These are phyloP conservation scores for Funneliformis caledonium DNA, from an alignment of 371 early-diverging fungal species.

Conservation along the genomic window DNA sequence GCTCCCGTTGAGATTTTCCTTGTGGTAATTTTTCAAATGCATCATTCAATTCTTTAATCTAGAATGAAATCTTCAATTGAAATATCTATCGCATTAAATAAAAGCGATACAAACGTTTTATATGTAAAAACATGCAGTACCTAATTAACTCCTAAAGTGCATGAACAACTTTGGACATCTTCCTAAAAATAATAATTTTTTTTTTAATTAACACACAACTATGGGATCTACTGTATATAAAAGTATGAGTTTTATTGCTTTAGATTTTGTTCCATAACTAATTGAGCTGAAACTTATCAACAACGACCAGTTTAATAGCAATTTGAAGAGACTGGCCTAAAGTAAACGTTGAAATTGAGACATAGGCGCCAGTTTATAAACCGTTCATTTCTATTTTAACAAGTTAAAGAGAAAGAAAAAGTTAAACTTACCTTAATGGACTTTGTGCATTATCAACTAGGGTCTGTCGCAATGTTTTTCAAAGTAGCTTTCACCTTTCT, in stretches of 20 bases:
- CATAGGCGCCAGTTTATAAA: slow-evolving; percentile 27
- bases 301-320: too few species aligned
- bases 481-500: slow-evolving; percentile 75
- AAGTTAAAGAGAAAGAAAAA: neutral
- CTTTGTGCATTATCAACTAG: slow-evolving; percentile 86
- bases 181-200: slow-evolving; percentile 55
- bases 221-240: slow-evolving; percentile 82
- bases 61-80: neutral
- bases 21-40: slow-evolving; percentile 77
- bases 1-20: slow-evolving; percentile 68
- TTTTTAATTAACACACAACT: slow-evolving; percentile 49
- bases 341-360: neutral
- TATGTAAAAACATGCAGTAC: too few species aligned
- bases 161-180: slow-evolving; percentile 73
- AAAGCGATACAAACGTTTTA: neutral
- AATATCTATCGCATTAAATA: neutral
- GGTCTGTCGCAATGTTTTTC: slow-evolving; percentile 82
- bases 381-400: slow-evolving; percentile 29
- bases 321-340: neutral
- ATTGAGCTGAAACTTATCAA: slow-evolving; percentile 81
- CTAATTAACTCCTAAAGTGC: slow-evolving; percentile 76
- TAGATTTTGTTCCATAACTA: slow-evolving; percentile 79
- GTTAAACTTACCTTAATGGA: slow-evolving; percentile 63
- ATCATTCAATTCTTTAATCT: slow-evolving; percentile 86
- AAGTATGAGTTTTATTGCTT: slow-evolving; percentile 80